Evolutionary conservation across 768 basidiomycete genomes (phyloP).

Genomic region (Tricholoma matsutake): DNA sequence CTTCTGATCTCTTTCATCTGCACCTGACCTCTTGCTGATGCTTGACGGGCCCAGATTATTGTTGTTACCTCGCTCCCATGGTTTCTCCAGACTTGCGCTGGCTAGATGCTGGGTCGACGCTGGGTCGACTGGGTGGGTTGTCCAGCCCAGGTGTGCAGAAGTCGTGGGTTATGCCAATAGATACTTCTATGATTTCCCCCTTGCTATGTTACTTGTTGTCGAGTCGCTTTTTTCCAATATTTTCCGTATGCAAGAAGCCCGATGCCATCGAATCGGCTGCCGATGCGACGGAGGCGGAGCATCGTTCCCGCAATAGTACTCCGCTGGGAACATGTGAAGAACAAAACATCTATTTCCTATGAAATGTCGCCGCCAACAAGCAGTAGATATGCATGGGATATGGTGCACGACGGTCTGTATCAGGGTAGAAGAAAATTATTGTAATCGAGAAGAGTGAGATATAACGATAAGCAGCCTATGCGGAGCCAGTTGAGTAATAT

Average conservation of each 20-base stretch:
- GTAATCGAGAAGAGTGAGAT: background rate
- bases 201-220: slow-evolving; percentile 1
- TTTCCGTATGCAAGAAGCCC: background rate
- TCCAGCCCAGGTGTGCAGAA: slow-evolving; percentile 65
- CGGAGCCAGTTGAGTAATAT: slow-evolving; percentile 55
- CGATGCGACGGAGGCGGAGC: background rate
- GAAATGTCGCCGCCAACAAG: background rate
- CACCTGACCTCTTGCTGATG: background rate
- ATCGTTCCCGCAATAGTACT: background rate
- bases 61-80: slow-evolving; percentile 33
- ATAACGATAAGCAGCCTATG: slow-evolving; percentile 29
- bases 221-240: background rate
- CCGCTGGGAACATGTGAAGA: background rate
- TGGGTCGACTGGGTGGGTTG: slow-evolving; percentile 30
- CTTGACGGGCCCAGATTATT: slow-evolving; percentile 3
- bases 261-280: background rate
- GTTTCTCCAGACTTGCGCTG: slow-evolving; percentile 56
- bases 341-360: background rate
- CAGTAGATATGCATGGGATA: slow-evolving; percentile 5
- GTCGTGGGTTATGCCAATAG: slow-evolving; percentile 32
- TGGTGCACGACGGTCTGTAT: background rate
- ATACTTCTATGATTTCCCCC: background rate
- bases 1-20: background rate
- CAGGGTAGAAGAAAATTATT: background rate
- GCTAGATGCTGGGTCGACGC: too few relatives aligned